A percentile compares a stretch with the other conserved stretches of the same genome.
phyloP scores from a whole-genome alignment of 108 stramenopile genomes.

The Nitzschia inconspicua region DNA sequence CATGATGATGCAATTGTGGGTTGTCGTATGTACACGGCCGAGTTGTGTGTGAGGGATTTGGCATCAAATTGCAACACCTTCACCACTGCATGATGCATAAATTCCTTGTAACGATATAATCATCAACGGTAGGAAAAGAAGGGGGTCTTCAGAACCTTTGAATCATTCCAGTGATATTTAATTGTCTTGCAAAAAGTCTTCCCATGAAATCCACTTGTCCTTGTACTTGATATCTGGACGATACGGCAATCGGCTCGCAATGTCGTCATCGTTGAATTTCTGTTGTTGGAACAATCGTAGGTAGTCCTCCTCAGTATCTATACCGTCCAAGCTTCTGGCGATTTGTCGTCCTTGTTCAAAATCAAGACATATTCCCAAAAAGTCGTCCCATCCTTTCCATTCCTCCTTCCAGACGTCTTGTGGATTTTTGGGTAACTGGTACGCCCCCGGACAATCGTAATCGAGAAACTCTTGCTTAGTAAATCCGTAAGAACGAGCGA shows the following conservation, averaged over 20 bases:
- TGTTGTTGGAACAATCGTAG: slow-evolving; percentile 17
- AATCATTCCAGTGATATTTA: no score
- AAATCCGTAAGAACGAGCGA: slow-evolving; percentile 67
- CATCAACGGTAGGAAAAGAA: no score
- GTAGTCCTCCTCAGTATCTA: slow-evolving; percentile 47
- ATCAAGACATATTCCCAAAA: slow-evolving; percentile 39
- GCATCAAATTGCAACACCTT: no score
- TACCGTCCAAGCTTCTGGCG: slow-evolving; percentile 25
- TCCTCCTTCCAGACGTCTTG: slow-evolving; percentile 59
- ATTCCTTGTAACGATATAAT: no score
- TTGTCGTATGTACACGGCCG: no score
- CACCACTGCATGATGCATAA: no score
- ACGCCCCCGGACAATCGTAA: slow-evolving; percentile 67
- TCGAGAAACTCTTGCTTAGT: slow-evolving; percentile 57
- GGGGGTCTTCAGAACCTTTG: no score
- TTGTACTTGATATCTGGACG: slow-evolving; percentile 68
- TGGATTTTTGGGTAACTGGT: slow-evolving; percentile 71
- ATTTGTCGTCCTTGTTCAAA: slow-evolving; percentile 42
- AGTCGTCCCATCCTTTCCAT: slow-evolving; percentile 76
- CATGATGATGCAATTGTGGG: no score
- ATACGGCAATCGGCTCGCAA: slow-evolving; percentile 49
- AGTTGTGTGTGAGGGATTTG: no score
- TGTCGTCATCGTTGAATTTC: slow-evolving; percentile 43
- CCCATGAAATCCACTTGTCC: slow-evolving; percentile 37
- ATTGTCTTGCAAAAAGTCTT: slow-evolving; percentile 70